Evolutionary conservation across 345 rosid species (phyloP).

Genomic region (Bretschneidera sinensis): DNA sequence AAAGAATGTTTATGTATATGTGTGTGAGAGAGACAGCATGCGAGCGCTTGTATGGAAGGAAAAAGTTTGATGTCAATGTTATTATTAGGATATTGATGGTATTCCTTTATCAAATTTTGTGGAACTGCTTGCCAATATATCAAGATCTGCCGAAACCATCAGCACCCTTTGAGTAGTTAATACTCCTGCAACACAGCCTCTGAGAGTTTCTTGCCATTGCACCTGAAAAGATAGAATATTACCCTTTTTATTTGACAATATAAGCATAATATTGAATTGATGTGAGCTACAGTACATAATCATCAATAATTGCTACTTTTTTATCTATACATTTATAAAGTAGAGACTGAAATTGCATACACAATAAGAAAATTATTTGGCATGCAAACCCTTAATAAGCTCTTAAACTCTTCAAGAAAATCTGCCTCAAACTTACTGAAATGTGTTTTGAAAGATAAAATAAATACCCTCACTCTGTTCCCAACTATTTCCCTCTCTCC

Average conservation of each 20-base stretch:
- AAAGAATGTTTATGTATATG: constrained; percentile 3
- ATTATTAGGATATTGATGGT: constrained; percentile 83
- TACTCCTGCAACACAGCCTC: constrained; percentile 93
- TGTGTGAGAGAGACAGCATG: constrained; percentile 6
- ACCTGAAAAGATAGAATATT: constrained; percentile 41
- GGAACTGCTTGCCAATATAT: constrained; percentile 77
- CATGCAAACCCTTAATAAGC: no score
- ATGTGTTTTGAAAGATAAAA: no score
- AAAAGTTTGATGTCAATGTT: background rate
- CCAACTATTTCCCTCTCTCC: background rate
- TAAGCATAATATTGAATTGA: background rate
- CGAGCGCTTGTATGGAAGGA: background rate
- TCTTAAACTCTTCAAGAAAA: no score
- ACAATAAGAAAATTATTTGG: background rate
- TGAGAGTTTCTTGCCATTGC: constrained; percentile 89
- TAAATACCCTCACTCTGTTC: background rate
- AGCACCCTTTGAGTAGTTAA: constrained; percentile 91
- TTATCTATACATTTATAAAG: no score
- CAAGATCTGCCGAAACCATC: constrained; percentile 85
- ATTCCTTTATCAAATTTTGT: constrained; percentile 84
- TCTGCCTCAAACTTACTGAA: no score
- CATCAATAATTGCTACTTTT: no score
- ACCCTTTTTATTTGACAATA: background rate
- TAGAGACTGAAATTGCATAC: no score
- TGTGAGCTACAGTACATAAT: no score